A percentile compares a stretch with the other conserved stretches of the same genome.
Conservation (phyloP, 1,284 basidiomycete genomes). For the Sparassis latifolia region DNA sequence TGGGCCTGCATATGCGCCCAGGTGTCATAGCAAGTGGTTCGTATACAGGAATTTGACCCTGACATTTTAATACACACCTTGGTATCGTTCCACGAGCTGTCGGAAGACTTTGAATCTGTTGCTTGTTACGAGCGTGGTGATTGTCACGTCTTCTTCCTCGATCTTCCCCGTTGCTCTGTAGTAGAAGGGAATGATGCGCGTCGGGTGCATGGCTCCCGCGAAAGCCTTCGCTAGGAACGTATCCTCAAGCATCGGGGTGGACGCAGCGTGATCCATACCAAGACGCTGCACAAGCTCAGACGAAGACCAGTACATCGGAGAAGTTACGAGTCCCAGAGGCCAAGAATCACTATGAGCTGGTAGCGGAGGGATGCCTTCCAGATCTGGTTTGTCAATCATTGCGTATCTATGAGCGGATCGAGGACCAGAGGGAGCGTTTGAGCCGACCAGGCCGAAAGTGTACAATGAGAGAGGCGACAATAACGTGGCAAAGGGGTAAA, state of each 20-base stretch:
- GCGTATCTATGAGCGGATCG: too few relatives aligned
- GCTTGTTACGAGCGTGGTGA: constrained; percentile 78
- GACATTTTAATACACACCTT: constrained; percentile 38
- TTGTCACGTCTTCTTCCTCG: constrained; percentile 65
- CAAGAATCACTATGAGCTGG: not conserved
- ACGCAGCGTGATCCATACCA: constrained; percentile 1
- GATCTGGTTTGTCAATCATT: too few relatives aligned
- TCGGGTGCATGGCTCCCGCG: constrained; percentile 59
- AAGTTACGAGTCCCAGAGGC: constrained; percentile 4
- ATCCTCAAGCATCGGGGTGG: constrained; percentile 14
- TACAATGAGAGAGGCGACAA: too few relatives aligned
- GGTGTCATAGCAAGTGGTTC: too few relatives aligned
- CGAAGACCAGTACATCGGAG: constrained; percentile 2
- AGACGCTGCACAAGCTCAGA: not conserved
- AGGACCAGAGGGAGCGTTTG: too few relatives aligned
- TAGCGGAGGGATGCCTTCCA: too few relatives aligned
- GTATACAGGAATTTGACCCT: too few relatives aligned
- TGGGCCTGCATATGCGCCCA: constrained; percentile 46
- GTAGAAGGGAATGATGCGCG: constrained; percentile 74
- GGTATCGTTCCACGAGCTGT: constrained; percentile 63
- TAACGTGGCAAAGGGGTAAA: too few relatives aligned
- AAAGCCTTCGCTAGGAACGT: constrained; percentile 57
- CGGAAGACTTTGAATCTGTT: constrained; percentile 70
- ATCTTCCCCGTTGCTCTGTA: constrained; percentile 52
- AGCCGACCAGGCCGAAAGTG: too few relatives aligned